These are phyloP conservation scores for Taphrina communis DNA, from an alignment of 1,139 yeast genomes.

Conservation along the genomic window DNA sequence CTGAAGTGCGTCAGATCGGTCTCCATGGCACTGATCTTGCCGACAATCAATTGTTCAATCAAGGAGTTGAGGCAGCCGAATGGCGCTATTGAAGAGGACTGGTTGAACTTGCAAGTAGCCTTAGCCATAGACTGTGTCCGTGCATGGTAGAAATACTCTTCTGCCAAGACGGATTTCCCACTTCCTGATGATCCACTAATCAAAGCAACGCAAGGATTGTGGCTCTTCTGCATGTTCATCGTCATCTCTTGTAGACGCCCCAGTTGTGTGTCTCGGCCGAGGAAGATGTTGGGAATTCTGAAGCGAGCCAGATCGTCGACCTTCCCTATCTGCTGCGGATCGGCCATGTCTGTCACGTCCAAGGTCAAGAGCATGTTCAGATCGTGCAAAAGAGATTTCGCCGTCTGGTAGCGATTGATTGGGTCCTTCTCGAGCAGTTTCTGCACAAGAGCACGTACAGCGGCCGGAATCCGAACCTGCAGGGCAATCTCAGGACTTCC, in stretches of 20 bases:
- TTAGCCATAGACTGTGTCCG: background rate
- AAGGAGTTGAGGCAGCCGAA: conserved; percentile 2
- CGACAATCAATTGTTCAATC: background rate
- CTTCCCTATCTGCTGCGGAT: background rate
- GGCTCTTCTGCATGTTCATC: background rate
- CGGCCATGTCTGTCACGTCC: background rate
- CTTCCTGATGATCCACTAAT: background rate
- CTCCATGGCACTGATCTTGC: background rate
- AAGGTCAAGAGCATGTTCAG: conserved; percentile 49
- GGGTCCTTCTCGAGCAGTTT: conserved; percentile 58
- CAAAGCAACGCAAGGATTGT: background rate
- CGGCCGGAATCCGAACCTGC: conserved; percentile 53
- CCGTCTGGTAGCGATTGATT: conserved; percentile 55
- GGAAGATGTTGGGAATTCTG: background rate
- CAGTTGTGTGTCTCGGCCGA: conserved; percentile 1
- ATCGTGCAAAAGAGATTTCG: conserved; percentile 55
- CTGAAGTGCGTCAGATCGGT: background rate
- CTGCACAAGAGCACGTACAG: conserved; percentile 56
- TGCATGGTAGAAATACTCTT: background rate
- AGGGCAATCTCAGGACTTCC: conserved; percentile 57
- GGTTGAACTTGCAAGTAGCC: conserved; percentile 8
- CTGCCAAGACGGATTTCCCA: conserved; percentile 14
- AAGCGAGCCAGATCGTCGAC: conserved; percentile 16
- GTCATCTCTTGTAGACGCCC: background rate
- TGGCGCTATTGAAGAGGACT: conserved; percentile 3